Evolutionary conservation across 192 early-diverging fungal species (phyloP), one percentile per base, ranked within the genome.

Genomic region (Entomortierella parvispora): DNA sequence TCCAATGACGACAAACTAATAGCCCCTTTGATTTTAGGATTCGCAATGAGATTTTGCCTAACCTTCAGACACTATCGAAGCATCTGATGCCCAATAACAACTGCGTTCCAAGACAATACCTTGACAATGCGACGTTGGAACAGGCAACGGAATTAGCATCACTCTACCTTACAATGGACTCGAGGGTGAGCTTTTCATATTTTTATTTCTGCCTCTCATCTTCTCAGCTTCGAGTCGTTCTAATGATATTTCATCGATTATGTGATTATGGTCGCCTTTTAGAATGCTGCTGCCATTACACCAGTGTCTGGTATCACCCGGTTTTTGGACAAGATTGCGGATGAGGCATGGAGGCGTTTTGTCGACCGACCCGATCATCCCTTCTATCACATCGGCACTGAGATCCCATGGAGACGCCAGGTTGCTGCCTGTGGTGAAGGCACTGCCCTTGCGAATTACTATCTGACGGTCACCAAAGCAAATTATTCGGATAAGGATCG

Each of bases 41-140:
- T 29, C 74, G 74, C 29, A 77, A 77, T 45, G 74, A 77, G 55
- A 77, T 68, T 46, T 59, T 62, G 29, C 74, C 74, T 6, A 77
- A 68, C 43, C 17, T 77, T 11, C 22, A 33, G 32, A 3, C 9
- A 5, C 55, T 77, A 29, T 37, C 74, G 1, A 34, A 51, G 4
- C 26, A 33, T 29, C n/a, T 77, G 33, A 14, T 45, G 2, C 46
- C 55, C 12, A 4, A 28, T 0, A 46, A 47, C 32, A 9, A 31
- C 6, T 29, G 22, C 0, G 43, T 77, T 29, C 66, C 74, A 3
- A 46, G 74, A 1, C 65, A 64, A 22, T 77, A 77, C 20, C 54
- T 77, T 11, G 74, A 77, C 22, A 50, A 68, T 29, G 74, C 74
- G 0, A 64, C 65, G 9, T 31, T 68, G 29, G 54, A 77, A 20